Percentiles rank a stretch among this genome's conserved stretches.
These are phyloP conservation scores for Clavariopsis aquatica DNA, from an alignment of 495 filamentous ascomycete species.

Conservation along the genomic window DNA sequence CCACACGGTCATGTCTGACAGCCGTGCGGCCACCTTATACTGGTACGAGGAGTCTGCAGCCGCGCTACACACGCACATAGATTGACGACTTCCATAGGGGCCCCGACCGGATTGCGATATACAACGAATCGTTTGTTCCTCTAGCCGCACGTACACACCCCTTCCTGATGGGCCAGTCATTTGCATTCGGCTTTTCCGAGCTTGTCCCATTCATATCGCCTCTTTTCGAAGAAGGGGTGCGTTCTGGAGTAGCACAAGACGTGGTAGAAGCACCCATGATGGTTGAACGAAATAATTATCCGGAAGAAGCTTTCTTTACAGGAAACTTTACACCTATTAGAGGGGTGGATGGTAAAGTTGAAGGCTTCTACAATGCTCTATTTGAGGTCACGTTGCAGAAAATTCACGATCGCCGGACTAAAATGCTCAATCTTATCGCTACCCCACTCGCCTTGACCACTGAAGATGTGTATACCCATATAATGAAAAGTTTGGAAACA, in stretches of 20 bases:
- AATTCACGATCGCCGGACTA: neutral
- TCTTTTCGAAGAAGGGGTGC: neutral
- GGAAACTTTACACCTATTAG: constrained; percentile 5
- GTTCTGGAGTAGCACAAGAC: neutral
- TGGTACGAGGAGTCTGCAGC: neutral
- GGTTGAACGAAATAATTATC: neutral
- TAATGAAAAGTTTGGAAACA: neutral
- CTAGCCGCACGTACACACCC: neutral
- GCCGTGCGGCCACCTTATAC: constrained; percentile 3
- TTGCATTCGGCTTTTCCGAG: constrained; percentile 2
- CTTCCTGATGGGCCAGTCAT: constrained; percentile 2
- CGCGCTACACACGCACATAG: neutral
- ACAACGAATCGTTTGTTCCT: neutral
- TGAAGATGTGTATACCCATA: neutral
- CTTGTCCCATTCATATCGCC: neutral
- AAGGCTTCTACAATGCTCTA: constrained; percentile 8
- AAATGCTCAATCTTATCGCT: constrained; percentile 2
- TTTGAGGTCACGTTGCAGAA: constrained; percentile 8
- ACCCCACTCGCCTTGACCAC: neutral
- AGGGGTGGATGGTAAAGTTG: neutral
- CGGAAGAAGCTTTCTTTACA: constrained; percentile 1
- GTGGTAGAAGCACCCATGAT: constrained; percentile 3
- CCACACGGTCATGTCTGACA: constrained; percentile 2
- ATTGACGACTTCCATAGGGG: neutral
- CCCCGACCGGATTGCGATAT: neutral